Evolutionary conservation across 257 asterid genomes (phyloP).

Genomic region (Handroanthus guayacan): DNA sequence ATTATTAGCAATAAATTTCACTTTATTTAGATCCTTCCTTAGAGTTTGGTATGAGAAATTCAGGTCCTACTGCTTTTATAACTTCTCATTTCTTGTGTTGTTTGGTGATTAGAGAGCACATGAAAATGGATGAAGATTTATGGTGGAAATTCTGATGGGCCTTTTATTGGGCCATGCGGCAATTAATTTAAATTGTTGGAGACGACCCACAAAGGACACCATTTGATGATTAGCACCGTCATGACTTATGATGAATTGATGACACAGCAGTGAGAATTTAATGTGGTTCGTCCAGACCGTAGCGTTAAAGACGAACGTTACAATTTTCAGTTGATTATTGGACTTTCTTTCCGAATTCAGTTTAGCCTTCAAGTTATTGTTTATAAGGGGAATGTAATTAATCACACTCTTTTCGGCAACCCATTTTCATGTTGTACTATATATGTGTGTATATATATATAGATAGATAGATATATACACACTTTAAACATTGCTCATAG

Average conservation of each 20-base stretch:
- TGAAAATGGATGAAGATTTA: not conserved
- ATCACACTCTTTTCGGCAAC: too few relatives aligned
- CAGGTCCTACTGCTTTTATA: constrained; percentile 6
- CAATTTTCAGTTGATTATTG: not conserved
- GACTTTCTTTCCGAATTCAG: too few relatives aligned
- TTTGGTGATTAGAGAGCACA: not conserved
- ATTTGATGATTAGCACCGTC: not conserved
- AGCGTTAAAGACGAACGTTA: too few relatives aligned
- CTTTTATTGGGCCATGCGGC: constrained; percentile 26
- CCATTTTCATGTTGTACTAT: too few relatives aligned
- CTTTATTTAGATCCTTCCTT: constrained; percentile 5
- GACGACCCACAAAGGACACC: constrained; percentile 7
- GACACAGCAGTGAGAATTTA: constrained; percentile 1
- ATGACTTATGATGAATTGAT: too few relatives aligned
- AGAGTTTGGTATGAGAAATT: not conserved
- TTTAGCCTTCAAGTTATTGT: too few relatives aligned
- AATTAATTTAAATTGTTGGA: not conserved
- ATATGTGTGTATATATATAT: too few relatives aligned
- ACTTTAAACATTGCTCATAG: too few relatives aligned
- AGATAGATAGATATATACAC: too few relatives aligned
- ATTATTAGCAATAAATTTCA: not conserved
- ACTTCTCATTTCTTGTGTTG: not conserved
- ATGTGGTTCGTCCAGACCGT: not conserved
- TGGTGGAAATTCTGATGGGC: constrained; percentile 31
- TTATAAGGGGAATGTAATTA: too few relatives aligned